Evolutionary conservation across 306 rosid genomes (phyloP).

Genomic region (Prunus armeniaca): DNA sequence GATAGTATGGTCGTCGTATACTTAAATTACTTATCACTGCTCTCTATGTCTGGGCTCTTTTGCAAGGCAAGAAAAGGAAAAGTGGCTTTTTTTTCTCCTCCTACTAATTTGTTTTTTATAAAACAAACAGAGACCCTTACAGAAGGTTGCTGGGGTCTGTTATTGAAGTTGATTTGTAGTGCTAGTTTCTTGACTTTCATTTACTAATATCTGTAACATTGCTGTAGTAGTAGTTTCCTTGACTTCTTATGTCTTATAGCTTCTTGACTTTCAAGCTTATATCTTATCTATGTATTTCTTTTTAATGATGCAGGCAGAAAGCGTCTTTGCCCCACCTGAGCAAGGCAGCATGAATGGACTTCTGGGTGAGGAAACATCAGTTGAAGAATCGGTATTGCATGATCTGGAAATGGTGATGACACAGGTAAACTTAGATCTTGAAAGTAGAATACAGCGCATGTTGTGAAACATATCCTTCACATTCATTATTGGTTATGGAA

Average conservation of each 20-base stretch:
- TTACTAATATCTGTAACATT: neutral
- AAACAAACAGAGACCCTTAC: neutral
- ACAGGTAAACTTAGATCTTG: slow-evolving; percentile 41
- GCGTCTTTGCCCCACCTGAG: slow-evolving; percentile 33
- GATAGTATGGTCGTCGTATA: neutral
- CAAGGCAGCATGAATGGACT: slow-evolving; percentile 23
- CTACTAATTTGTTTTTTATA: neutral
- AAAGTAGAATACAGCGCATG: neutral
- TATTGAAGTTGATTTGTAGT: neutral
- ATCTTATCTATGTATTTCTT: slow-evolving; percentile 6
- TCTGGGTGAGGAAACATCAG: slow-evolving; percentile 33
- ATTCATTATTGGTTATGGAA: slow-evolving; percentile 18
- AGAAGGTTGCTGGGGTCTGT: neutral
- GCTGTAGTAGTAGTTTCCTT: neutral
- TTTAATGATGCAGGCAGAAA: slow-evolving; percentile 14
- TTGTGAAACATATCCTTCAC: neutral
- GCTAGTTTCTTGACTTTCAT: neutral
- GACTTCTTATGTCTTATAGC: neutral
- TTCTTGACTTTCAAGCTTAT: neutral
- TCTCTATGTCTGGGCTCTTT: neutral
- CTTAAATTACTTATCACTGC: neutral
- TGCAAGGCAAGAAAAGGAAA: neutral
- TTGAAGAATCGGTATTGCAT: slow-evolving; percentile 54
- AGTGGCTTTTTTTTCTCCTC: no score
- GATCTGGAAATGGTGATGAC: slow-evolving; percentile 57